Percentiles rank a stretch among this genome's conserved stretches.
Evolutionary conservation across 2,329 filamentous ascomycete species (phyloP).

Genomic region (Neonectria magnoliae): DNA sequence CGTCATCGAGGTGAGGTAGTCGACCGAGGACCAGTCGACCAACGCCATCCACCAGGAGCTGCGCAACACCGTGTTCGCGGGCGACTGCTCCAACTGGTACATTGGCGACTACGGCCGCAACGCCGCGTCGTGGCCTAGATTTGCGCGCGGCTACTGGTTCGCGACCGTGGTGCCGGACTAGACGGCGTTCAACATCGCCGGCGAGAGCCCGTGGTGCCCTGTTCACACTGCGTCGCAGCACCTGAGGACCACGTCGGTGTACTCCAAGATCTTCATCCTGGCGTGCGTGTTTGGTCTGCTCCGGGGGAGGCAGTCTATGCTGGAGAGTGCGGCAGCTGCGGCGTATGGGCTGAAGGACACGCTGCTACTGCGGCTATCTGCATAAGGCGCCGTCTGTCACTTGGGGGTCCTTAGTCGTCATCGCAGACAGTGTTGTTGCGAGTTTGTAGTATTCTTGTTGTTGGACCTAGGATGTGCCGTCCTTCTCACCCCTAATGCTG

Average conservation of each 20-base stretch:
- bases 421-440: not conserved
- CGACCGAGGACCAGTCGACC: conserved; percentile 25
- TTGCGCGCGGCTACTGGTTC: conserved; percentile 45
- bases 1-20: conserved; percentile 29
- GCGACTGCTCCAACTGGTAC: conserved; percentile 35
- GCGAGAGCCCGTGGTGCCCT: conserved; percentile 15
- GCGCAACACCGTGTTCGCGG: conserved; percentile 27
- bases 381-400: not conserved
- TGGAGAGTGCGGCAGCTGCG: not conserved
- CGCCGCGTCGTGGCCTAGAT: conserved; percentile 49
- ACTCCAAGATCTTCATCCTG: conserved; percentile 7
- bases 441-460: not conserved
- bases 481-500: not conserved
- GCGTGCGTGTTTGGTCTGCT: not conserved
- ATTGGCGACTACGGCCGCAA: conserved; percentile 33
- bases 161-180: conserved; percentile 40
- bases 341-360: conserved; percentile 12
- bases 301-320: conserved; percentile 4
- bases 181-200: conserved; percentile 19
- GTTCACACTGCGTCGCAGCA: not conserved
- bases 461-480: not conserved
- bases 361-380: not conserved
- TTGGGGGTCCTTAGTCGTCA: not conserved
- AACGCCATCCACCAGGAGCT: conserved; percentile 31
- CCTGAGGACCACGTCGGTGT: conserved; percentile 6